Base-by-base conservation (phyloP, 805 yeast genomes). In the Wickerhamiella parazyma region DNA sequence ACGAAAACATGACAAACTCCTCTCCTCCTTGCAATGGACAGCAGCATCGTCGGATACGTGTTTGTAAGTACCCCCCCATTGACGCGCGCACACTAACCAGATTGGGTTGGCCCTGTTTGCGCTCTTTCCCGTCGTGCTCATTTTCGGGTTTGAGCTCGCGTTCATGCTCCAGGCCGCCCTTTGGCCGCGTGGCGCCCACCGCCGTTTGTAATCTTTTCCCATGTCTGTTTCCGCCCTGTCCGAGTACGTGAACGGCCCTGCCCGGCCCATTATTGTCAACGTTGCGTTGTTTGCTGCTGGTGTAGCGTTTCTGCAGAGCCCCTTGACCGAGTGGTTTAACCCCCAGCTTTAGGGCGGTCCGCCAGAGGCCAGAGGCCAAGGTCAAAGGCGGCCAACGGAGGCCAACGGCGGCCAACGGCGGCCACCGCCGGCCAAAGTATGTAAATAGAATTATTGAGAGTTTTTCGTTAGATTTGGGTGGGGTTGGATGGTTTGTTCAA, bases 91-190 rank as follows among this genome's bases (percentile, higher is more conserved):
- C 11, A 19, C 48, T 43, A 44, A 46, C 42, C n/a, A 51, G 53
- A 48, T 52, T 33, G 40, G 46, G 18, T 48, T 49, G 52, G 68
- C 72, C 14, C 67, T 64, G 49, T 53, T 63, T 24, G 71, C 70
- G 52, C 66, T 68, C 51, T 63, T 71, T 21, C 60, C 58, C 4
- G 44, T 54, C 12, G 17, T 54, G 19, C 33, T 48, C 16, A 28
- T 48, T 33, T 31, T 54, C 19, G 46, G 50, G 21, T 38, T 53
- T 9, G 58, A 54, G 35, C 22, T 48, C 9, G 50, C 46, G 4
- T 47, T 49, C n/a, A 24, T 48, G 33, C 22, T 45, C 26, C 33
- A 26, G 29, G 40, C 46, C 14, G 33, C 42, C 10, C 33, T 28
- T 24, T 19, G 33, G 16, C n/a, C n/a, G n/a, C 19, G 14, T 3